A percentile compares a stretch with the other conserved stretches of the same genome.
Evolutionary conservation across 2,329 filamentous ascomycete genomes (phyloP).

Genomic region (Cladosporium halotolerans): DNA sequence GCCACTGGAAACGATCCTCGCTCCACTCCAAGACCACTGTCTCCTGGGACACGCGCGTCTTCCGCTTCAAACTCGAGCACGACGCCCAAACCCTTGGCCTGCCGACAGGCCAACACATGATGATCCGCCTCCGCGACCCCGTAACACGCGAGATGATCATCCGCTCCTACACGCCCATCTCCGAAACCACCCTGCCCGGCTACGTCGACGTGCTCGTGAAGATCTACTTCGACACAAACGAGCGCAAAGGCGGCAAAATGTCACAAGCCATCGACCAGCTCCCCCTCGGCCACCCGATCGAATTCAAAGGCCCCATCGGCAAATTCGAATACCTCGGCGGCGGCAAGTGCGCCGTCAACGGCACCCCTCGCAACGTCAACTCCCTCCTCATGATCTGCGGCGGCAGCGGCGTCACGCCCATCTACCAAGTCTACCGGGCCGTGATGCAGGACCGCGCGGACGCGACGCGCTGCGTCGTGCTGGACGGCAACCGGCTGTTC

Average conservation of each 20-base stretch:
- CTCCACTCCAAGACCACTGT: constrained; percentile 63
- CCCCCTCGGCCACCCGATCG: constrained; percentile 64
- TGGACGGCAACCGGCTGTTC: constrained; percentile 71
- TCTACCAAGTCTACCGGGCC: constrained; percentile 74
- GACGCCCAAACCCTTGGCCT: constrained; percentile 64
- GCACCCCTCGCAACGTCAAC: constrained; percentile 50
- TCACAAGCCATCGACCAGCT: constrained; percentile 70
- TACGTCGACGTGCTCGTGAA: constrained; percentile 73
- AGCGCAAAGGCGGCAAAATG: constrained; percentile 67
- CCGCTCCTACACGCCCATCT: constrained; percentile 80
- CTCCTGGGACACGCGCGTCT: constrained; percentile 73
- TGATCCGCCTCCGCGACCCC: constrained; percentile 73
- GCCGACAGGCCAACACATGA: constrained; percentile 78
- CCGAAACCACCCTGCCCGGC: constrained; percentile 55
- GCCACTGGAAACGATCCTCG: constrained; percentile 65
- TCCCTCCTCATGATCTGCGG: constrained; percentile 81
- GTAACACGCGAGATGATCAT: constrained; percentile 67
- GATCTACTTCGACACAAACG: constrained; percentile 61
- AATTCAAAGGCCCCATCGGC: constrained; percentile 84
- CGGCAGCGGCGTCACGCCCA: constrained; percentile 87
- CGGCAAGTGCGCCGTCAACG: constrained; percentile 58
- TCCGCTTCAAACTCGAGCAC: constrained; percentile 73
- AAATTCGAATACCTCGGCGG: constrained; percentile 72
- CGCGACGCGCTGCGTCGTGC: constrained; percentile 60
- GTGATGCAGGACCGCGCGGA: constrained; percentile 61